Conservation (phyloP, 495 filamentous ascomycete genomes). For the Trichoderma gamsii region DNA sequence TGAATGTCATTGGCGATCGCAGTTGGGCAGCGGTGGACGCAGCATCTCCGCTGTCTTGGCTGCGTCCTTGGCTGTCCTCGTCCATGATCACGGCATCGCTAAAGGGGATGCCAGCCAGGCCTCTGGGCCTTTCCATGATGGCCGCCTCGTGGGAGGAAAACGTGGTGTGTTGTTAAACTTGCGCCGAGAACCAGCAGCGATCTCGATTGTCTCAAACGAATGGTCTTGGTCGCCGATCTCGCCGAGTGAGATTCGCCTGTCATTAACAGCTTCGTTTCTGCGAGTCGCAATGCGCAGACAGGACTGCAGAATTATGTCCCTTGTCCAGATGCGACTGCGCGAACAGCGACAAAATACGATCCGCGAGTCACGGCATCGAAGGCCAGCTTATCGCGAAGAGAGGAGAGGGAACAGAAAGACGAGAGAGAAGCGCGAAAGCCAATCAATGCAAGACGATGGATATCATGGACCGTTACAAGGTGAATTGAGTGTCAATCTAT, state of each 20-base stretch:
- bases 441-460: not conserved
- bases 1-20: conserved; percentile 26
- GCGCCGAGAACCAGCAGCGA: not conserved
- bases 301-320: not conserved
- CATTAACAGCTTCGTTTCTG: not conserved
- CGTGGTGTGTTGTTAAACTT: not conserved
- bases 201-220: not conserved
- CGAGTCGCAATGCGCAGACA: not conserved
- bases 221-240: not conserved
- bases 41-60: conserved; percentile 17
- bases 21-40: not conserved
- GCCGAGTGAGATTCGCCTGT: not conserved
- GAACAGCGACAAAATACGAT: not conserved
- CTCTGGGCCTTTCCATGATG: not conserved
- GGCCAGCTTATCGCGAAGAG: not conserved
- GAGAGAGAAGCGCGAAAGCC: not conserved
- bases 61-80: conserved; percentile 23
- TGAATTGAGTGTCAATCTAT: not conserved
- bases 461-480: too few species aligned
- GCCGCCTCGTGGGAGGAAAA: not conserved
- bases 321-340: not conserved
- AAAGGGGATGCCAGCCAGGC: conserved; percentile 19
- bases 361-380: not conserved
- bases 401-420: not conserved
- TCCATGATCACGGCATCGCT: conserved; percentile 29